Percentiles rank a stretch among this genome's conserved stretches.
Conservation (phyloP, 345 rosid species). For the Syzygium jambos region DNA sequence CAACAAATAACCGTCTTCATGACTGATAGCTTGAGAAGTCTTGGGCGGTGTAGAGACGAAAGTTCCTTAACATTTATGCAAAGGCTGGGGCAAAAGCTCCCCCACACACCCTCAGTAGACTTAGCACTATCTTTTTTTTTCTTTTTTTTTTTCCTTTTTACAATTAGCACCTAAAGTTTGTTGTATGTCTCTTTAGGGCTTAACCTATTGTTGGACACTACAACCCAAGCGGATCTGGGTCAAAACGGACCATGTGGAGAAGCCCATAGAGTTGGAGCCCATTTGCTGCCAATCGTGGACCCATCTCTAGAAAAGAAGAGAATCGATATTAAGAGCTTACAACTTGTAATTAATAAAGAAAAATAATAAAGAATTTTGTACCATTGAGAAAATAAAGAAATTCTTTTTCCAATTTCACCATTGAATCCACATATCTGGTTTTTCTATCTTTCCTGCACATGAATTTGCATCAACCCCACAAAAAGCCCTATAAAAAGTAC, state of each 20-base stretch:
- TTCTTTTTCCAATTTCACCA: neutral
- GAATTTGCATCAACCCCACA: neutral
- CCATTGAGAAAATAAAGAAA: neutral
- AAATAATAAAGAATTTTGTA: neutral
- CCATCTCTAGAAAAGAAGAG: neutral
- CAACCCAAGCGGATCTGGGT: neutral
- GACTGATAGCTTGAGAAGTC: too few species aligned
- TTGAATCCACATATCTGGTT: neutral
- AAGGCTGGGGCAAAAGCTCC: too few species aligned
- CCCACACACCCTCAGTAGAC: too few species aligned
- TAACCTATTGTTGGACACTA: neutral
- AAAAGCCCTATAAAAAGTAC: neutral
- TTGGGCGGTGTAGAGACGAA: too few species aligned
- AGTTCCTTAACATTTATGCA: too few species aligned
- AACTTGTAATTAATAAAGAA: neutral
- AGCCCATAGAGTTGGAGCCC: neutral
- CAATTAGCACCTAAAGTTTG: neutral
- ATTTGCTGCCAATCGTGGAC: neutral
- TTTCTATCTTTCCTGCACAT: neutral
- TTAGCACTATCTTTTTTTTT: too few species aligned
- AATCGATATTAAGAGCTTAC: neutral
- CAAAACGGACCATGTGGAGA: neutral
- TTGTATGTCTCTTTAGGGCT: neutral
- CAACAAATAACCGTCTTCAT: too few species aligned
- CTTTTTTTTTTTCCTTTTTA: too few species aligned